phyloP scores from a whole-genome alignment of 164 flowering plant species.

The Vitis rupestris region DNA sequence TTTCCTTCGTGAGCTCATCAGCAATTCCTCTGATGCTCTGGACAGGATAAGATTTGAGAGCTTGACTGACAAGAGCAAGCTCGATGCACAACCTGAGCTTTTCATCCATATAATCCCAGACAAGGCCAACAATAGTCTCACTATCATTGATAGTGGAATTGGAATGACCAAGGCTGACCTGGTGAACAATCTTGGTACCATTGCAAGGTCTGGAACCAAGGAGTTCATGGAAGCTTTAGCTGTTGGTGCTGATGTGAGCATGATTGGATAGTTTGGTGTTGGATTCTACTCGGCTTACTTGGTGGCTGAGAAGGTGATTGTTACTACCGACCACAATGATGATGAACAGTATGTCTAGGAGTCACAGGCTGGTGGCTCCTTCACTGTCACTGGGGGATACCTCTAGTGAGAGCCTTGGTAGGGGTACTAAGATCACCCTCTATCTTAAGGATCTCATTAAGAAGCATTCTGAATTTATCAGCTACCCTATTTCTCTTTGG shows the following conservation, averaged over 20 bases:
- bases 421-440: conserved; percentile 10
- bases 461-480: not conserved
- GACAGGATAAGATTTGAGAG: conserved; percentile 10
- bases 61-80: not conserved
- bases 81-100: conserved; percentile 9
- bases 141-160: conserved; percentile 7
- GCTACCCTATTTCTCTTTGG: conserved; percentile 3
- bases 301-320: conserved; percentile 11
- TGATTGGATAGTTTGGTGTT: not conserved
- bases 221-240: conserved; percentile 10
- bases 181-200: conserved; percentile 11
- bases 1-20: conserved; percentile 7
- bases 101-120: conserved; percentile 7
- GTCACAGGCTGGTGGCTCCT: not conserved
- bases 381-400: conserved; percentile 2
- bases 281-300: not conserved
- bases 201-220: conserved; percentile 10
- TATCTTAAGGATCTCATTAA: conserved; percentile 6
- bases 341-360: conserved; percentile 6
- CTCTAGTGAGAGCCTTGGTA: conserved; percentile 5
- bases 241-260: conserved; percentile 7
- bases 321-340: conserved; percentile 7
- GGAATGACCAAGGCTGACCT: conserved; percentile 11
- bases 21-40: conserved; percentile 7
- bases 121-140: not conserved